Base-by-base conservation (phyloP, 345 rosid genomes). In the Excoecaria cochinchinensis region DNA sequence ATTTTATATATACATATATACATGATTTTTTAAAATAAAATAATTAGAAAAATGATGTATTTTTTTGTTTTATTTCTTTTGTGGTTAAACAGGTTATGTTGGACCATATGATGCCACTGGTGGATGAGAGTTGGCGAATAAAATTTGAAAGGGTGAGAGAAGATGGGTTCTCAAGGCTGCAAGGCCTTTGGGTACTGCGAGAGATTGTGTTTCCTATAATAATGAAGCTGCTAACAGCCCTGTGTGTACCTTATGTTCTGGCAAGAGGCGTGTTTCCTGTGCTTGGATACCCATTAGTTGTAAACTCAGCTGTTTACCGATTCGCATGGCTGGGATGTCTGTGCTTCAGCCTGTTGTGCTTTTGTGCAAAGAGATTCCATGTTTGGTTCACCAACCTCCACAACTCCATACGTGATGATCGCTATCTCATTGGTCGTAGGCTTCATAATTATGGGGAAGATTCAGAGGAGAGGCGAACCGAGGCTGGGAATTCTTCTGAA, bases 251-350 rank as follows among this genome's bases (percentile, higher is more conserved):
- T 11, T 92, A 95, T 19, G 97, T 95, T 15, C 69, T 93, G 24
- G 92, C 97, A 42, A 87, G 97, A 86, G 99, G 99, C 25, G 90
- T 95, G 14, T 95, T 93, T 76, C 98, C 98, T 4, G 90, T 89
- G 72, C 84, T 96, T 5, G 99, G 99, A 60, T 93, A 92, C 84
- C 98, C 99, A 0, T 72, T 96, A 50, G 90, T 94, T 4, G 94
- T 96, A 69, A 96, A 92, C 81, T 96, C 99, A 0, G 97, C 97
- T 0, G 98, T 96, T 48, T 96, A 96, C 82, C 90, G 98, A 25
- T 96, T 92, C 17, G 98, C 99, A 0, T 96, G 99, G 99, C 75
- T 96, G 74, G 97, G 99, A 51, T 96, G 97, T 84, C 98, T 96
- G 31, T 78, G 83, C 70, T 85, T 93, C 77, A 92, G 97, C 70